Evolutionary conservation across 2,329 filamentous ascomycete genomes (phyloP), one percentile per base, ranked within the genome.

Genomic region (Colletotrichum plurivorum): DNA sequence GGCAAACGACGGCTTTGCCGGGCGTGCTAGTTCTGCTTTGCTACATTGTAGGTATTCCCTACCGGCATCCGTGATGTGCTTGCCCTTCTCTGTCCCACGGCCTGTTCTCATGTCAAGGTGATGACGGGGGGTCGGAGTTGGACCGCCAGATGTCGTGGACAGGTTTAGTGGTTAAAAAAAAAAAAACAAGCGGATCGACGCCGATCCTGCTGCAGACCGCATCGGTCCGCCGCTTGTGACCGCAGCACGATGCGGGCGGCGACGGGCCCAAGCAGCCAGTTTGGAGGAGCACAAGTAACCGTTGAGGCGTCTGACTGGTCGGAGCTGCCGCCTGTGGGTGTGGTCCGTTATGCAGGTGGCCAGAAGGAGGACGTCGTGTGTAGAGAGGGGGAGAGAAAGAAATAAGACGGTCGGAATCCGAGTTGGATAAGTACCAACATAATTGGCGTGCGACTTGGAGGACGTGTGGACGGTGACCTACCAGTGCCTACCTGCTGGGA

Each of bases 181-280:
- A 60, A 66, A 65, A 67, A 53, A 46, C 22, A 62, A 71, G 52
- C 69, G 67, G 67, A 71, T 70, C 67, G 69, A 69, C 67, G 56
- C 59, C 67, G 69, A 71, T 71, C 67, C 69, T 71, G 69, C 69
- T 69, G 67, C 69, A 71, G 70, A 58, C 68, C 67, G 70, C 70
- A 70, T 67, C 67, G 67, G 63, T 68, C 67, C 63, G 70, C 70
- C 57, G 70, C 67, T 62, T 68, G 59, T 71, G 70, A 68, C 55
- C 61, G 63, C 67, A 59, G 49, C 63, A 52, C 58, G 65, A 69
- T 71, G 69, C 69, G 65, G 65, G 69, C 65, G 65, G 69, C 65
- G 69, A 71, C 65, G 55, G 65, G 59, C 59, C 65, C 64, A 63
- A 60, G 65, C 65, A 57, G 67, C 63, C 55, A 59, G 36, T 39